A percentile compares a stretch with the other conserved stretches of the same genome.
These are phyloP conservation scores for Saccharum spontaneum DNA, from an alignment of 176 grass and related monocot species.

Conservation along the genomic window DNA sequence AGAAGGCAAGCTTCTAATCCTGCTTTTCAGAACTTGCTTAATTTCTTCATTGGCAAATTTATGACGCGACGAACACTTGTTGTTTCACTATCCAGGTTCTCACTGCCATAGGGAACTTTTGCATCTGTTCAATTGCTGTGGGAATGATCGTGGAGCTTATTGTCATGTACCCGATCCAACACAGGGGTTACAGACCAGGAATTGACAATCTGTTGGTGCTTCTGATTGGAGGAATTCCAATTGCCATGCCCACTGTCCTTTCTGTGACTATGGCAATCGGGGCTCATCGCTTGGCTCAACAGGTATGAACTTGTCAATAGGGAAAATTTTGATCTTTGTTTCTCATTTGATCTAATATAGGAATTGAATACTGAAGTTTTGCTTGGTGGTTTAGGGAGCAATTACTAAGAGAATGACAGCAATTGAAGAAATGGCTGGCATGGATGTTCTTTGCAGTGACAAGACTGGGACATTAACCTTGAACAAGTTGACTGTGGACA, in stretches of 20 bases:
- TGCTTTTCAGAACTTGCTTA: not conserved
- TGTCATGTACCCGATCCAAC: slow-evolving; percentile 85
- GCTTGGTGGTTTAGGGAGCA: slow-evolving; percentile 60
- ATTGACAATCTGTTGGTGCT: slow-evolving; percentile 94
- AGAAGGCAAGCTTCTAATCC: slow-evolving; percentile 58
- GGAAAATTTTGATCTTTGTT: slow-evolving; percentile 3
- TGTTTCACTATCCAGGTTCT: slow-evolving; percentile 55
- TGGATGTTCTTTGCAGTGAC: slow-evolving; percentile 96
- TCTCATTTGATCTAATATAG: slow-evolving; percentile 11
- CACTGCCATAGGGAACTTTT: slow-evolving; percentile 88
- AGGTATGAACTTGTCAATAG: slow-evolving; percentile 39
- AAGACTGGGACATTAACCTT: slow-evolving; percentile 89
- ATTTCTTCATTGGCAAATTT: slow-evolving; percentile 5
- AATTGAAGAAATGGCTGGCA: slow-evolving; percentile 96
- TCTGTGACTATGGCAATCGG: slow-evolving; percentile 97
- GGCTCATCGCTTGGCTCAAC: slow-evolving; percentile 76
- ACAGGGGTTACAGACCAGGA: slow-evolving; percentile 72
- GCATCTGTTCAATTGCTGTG: slow-evolving; percentile 82
- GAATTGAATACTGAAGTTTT: slow-evolving; percentile 15
- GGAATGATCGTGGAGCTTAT: slow-evolving; percentile 78
- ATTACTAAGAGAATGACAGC: slow-evolving; percentile 98
- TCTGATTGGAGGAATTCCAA: slow-evolving; percentile 91
- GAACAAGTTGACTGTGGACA: slow-evolving; percentile 95
- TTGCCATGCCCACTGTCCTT: slow-evolving; percentile 93
- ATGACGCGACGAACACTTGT: not conserved